Base-by-base conservation (phyloP, 192 early-diverging fungal genomes). In the Kappamyces sp. region DNA sequence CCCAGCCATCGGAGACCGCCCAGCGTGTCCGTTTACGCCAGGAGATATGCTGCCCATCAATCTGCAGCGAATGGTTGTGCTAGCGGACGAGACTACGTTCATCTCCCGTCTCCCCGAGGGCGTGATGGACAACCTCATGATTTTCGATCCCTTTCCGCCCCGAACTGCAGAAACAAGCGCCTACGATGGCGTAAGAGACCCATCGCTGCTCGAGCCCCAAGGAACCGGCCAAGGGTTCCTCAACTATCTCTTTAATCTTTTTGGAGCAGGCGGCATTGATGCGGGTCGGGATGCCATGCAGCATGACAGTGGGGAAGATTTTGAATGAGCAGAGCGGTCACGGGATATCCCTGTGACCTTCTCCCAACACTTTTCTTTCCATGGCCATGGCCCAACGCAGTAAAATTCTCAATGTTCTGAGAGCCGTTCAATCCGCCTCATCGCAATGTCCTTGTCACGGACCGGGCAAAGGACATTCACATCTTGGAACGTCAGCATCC, bases 381-480 rank as follows among this genome's bases (percentile, higher is more conserved):
- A 53, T 6, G 31, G 47, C 32, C 31, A 57, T 57, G 55, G 47
- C 32, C 36, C 32, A 23, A n/a, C 38, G 31, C 32, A 35, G 41
- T 57, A 23, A 35, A 57, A 44, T 44, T 40, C 38, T 57, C 55
- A 57, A 44, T 44, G 33, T 57, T 8, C 31, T 57, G 31, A 57
- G 47, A 57, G 36, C 33, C 9, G 55, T 57, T 40, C 55, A 57
- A 15, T 23, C 55, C 33, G 55, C 55, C 36, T 57, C 55, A 10
- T 33, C 32, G 32, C 55, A 57, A 57, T 57, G 55, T n/a, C 55
- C 55, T 57, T 57, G 55, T 35, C 55, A 57, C 34, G 55, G 55
- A 1, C 47, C 55, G 5, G 55, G 49, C n/a, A n/a, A 23, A 44
- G 41, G 15, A 57, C 33, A 23, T 31, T 35, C 55, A 57, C 39